phyloP scores from a whole-genome alignment of 495 filamentous ascomycete species.

The Durotheca rogersii region DNA sequence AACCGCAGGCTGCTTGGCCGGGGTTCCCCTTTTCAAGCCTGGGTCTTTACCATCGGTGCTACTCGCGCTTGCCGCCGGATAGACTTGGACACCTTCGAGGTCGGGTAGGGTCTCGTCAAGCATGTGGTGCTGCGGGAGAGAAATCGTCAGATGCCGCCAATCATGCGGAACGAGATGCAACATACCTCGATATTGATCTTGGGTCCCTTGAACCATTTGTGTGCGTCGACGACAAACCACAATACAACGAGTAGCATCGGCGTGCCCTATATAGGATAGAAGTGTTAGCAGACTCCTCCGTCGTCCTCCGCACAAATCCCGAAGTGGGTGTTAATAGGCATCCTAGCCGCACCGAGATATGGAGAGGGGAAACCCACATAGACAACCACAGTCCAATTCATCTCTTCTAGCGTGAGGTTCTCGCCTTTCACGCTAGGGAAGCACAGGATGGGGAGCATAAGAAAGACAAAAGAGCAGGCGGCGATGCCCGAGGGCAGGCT shows the following conservation, averaged over 20 bases:
- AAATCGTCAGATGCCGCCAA: not conserved
- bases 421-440: constrained; percentile 61
- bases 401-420: constrained; percentile 57
- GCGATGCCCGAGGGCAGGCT: constrained; percentile 61
- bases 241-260: constrained; percentile 60
- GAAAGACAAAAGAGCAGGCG: constrained; percentile 62
- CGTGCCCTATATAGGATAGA: constrained; percentile 20
- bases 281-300: constrained; percentile 12
- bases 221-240: constrained; percentile 70
- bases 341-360: constrained; percentile 46
- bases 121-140: constrained; percentile 32
- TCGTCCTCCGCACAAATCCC: not conserved
- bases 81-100: constrained; percentile 21
- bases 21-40: constrained; percentile 30
- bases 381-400: constrained; percentile 79
- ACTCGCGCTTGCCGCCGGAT: not conserved
- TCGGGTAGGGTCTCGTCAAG: constrained; percentile 16
- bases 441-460: constrained; percentile 77
- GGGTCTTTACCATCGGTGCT: constrained; percentile 10
- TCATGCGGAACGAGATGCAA: not conserved
- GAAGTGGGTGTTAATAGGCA: constrained; percentile 17
- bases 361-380: constrained; percentile 47
- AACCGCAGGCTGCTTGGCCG: constrained; percentile 9
- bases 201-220: constrained; percentile 73
- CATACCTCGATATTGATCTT: constrained; percentile 62